Conservation (phyloP, 208 protist species). For the Zelonia costaricensis region DNA sequence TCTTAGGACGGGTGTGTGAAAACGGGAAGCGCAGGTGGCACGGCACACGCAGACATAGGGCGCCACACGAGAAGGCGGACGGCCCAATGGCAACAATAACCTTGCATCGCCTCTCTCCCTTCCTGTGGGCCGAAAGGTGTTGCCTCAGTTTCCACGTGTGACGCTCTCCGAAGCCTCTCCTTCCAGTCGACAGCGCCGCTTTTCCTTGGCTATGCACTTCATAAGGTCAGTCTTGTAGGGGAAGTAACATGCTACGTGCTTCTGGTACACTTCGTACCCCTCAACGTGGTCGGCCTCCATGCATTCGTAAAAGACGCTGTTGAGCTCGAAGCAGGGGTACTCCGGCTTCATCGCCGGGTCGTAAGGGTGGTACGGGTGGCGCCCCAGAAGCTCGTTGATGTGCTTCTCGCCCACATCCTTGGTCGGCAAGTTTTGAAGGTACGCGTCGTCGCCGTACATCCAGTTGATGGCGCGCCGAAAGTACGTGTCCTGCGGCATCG, state of each 20-base stretch:
- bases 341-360: conserved; percentile 65
- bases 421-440: conserved; percentile 58
- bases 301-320: conserved; percentile 73
- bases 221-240: conserved; percentile 88
- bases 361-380: conserved; percentile 88
- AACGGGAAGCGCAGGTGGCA: too few species aligned
- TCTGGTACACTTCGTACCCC: conserved; percentile 83
- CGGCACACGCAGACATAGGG: too few species aligned
- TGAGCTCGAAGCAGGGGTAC: conserved; percentile 66
- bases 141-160: too few species aligned
- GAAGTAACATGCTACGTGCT: conserved; percentile 86
- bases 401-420: conserved; percentile 79
- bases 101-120: too few species aligned
- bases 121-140: too few species aligned
- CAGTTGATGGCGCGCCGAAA: conserved; percentile 83
- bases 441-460: conserved; percentile 86
- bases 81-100: too few species aligned
- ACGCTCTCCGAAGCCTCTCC: background rate
- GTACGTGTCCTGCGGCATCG: conserved; percentile 69
- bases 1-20: too few species aligned
- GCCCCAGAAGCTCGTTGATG: conserved; percentile 85
- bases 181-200: conserved; percentile 43
- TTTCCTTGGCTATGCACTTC: conserved; percentile 81
- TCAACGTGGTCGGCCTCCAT: conserved; percentile 81
- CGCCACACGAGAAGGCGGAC: too few species aligned